Base-by-base conservation (phyloP, 768 basidiomycete genomes). In the Ramaria sp. region DNA sequence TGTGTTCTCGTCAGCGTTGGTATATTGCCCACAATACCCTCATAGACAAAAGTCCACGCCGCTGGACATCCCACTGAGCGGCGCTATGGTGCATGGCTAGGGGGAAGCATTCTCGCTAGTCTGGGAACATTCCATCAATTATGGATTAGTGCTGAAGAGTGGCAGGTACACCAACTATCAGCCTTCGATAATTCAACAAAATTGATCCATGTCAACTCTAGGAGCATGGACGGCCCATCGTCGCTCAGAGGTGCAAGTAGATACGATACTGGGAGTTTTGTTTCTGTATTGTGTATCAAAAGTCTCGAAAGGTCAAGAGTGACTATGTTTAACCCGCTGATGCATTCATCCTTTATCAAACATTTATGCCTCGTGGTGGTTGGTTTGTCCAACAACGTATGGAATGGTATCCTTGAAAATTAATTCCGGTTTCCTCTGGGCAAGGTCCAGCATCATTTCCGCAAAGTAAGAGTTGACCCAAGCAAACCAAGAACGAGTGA, bases 81-180 rank as follows among this genome's bases (percentile, higher is more conserved):
- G 44, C 79, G 85, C 55, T 96, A 91, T 66, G 87, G 92, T 13
- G 83, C 87, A 18, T 99, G 96, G 96, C 71, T 99, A 6, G 96
- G 96, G 10, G 96, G 95, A 27, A 92, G 88, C 60, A 95, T 98
- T 62, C 73, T 98, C 45, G 94, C 88, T 0, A 92, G 88, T 63
- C 70, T 98, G 63, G 96, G 96, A 22, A 97, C 94, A 15, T 99
- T 98, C 77, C 96, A 99, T 65, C 95, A 95, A 61, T 72, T 94
- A 48, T 94, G 92, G 92, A 92, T 95, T 63, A 91, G 89, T 68
- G 81, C 75, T 63, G 91, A 93, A 66, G 92, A 95, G 62, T 94
- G 89, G 85, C 81, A 88, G 78, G 90, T 88, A 57, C 41, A 54
- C 57, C 13, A 48, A 39, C 49, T 30, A 16, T 22, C 10, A 52